Evolutionary conservation across 352 stramenopile species (phyloP), one percentile per base, ranked within the genome.

Genomic region (Phytopythium sindhum): DNA sequence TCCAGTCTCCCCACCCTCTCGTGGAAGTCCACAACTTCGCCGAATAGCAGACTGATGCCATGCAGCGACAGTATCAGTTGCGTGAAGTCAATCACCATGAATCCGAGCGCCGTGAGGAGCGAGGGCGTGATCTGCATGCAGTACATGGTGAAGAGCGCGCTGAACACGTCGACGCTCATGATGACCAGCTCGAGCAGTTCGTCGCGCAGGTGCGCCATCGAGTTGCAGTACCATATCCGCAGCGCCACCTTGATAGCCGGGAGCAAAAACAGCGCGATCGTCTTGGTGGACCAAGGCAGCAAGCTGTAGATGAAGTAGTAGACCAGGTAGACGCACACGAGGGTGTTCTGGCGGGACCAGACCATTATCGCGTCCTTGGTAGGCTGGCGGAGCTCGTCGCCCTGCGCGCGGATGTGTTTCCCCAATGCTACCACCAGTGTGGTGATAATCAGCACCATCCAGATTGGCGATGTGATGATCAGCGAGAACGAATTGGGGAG

Each of bases 111-210:
- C n/a, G 59, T 54, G 7, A 33, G 21, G 1, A 61, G 28, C 3
- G 56, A 61, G 4, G 15, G 56, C 41, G 39, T 52, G 41, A 39
- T 42, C 56, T 61, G 56, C 56, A 61, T 61, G 56, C 56, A 61
- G 39, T 53, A 29, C 56, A 61, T 61, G 39, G 24, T 45, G 41
- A 53, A 62, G 26, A 54, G 24, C 41, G 45, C 44, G 41, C 39
- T 74, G 45, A 56, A 77, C 28, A 77, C 39, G 31, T 75, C 65
- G 24, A 66, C 54, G 50, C 66, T 72, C 39, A 72, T 67, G 12
- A 58, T 51, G 54, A 69, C 45, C 14, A 61, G 31, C 42, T 69
- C 62, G 1, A 62, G 66, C 29, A 72, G 23, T n/a, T 68, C 65
- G n/a, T 72, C 69, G 23, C 55, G 65, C 23, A 70, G 29, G 21